Conservation (phyloP, 805 yeast genomes). For the Lipomyces orientalis region DNA sequence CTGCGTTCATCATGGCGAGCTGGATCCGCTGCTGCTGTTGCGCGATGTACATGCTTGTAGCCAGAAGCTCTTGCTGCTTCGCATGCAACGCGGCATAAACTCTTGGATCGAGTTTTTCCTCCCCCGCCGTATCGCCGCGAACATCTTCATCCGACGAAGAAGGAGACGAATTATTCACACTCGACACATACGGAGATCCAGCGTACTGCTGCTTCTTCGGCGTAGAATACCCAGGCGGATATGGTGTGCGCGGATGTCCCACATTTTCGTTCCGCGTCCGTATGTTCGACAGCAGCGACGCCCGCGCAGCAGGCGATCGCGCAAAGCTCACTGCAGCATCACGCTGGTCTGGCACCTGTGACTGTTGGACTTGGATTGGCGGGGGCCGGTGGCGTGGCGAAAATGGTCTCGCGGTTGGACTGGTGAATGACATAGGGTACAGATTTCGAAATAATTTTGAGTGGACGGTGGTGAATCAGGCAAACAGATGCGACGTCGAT, state of each 20-base stretch:
- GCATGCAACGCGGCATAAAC: slow-evolving; percentile 45
- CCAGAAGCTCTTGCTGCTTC: slow-evolving; percentile 45
- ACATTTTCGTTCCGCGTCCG: slow-evolving; percentile 10
- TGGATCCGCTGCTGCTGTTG: slow-evolving; percentile 47
- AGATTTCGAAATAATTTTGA: background rate
- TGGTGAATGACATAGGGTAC: slow-evolving; percentile 9
- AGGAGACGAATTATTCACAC: slow-evolving; percentile 10
- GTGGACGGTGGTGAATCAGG: background rate
- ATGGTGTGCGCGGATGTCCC: slow-evolving; percentile 11
- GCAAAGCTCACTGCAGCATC: slow-evolving; percentile 8
- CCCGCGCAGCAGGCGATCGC: slow-evolving; percentile 9
- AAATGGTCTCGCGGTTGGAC: slow-evolving; percentile 26
- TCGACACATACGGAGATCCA: slow-evolving; percentile 7
- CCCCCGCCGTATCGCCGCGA: slow-evolving; percentile 1
- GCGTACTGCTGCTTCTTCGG: background rate
- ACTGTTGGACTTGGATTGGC: slow-evolving; percentile 14
- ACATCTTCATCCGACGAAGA: slow-evolving; percentile 8
- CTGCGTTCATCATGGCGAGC: slow-evolving; percentile 40
- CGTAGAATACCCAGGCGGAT: slow-evolving; percentile 12
- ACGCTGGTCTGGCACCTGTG: background rate
- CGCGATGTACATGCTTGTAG: slow-evolving; percentile 43
- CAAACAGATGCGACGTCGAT: too few relatives aligned
- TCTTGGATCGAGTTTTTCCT: slow-evolving; percentile 30
- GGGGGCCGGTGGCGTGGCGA: slow-evolving; percentile 32
- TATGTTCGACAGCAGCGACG: slow-evolving; percentile 19